Percentiles rank a stretch among this genome's conserved stretches.
These are phyloP conservation scores for Cystobasidium ongulense DNA, from an alignment of 768 basidiomycete genomes.

Conservation along the genomic window DNA sequence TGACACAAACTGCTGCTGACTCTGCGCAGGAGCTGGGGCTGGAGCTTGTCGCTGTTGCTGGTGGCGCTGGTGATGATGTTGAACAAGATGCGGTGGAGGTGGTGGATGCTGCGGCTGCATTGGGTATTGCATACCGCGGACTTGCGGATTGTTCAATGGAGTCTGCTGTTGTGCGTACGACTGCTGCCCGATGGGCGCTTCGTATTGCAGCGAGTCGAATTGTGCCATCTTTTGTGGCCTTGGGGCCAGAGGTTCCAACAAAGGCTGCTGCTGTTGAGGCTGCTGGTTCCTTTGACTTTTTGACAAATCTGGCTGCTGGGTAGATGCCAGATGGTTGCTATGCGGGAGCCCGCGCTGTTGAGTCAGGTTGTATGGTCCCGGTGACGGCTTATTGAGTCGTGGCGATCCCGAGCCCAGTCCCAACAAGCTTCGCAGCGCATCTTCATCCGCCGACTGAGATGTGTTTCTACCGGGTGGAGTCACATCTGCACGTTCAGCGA, in stretches of 20 bases:
- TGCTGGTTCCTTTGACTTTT: not conserved
- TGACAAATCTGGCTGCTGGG: not conserved
- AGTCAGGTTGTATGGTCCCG: not conserved
- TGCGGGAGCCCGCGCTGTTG: not conserved
- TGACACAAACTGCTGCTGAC: slow-evolving; percentile 3
- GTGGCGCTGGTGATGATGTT: not conserved
- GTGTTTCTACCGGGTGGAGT: not conserved
- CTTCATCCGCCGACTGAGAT: not conserved
- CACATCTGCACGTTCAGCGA: not conserved
- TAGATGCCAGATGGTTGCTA: not conserved
- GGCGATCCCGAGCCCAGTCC: not conserved
- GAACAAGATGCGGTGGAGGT: not conserved
- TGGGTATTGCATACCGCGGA: not conserved
- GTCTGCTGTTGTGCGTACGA: not conserved
- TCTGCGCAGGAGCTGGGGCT: not conserved
- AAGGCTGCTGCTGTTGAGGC: not conserved
- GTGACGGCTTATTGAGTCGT: not conserved
- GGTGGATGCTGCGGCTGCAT: not conserved
- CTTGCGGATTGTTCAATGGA: not conserved
- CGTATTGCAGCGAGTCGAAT: not conserved
- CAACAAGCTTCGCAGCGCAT: slow-evolving; percentile 11
- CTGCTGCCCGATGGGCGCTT: not conserved
- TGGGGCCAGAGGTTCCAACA: not conserved
- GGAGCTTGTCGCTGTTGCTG: not conserved
- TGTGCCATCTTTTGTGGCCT: not conserved